Base-by-base conservation (phyloP, 2,329 filamentous ascomycete genomes). In the Aspergillus tubingensis region DNA sequence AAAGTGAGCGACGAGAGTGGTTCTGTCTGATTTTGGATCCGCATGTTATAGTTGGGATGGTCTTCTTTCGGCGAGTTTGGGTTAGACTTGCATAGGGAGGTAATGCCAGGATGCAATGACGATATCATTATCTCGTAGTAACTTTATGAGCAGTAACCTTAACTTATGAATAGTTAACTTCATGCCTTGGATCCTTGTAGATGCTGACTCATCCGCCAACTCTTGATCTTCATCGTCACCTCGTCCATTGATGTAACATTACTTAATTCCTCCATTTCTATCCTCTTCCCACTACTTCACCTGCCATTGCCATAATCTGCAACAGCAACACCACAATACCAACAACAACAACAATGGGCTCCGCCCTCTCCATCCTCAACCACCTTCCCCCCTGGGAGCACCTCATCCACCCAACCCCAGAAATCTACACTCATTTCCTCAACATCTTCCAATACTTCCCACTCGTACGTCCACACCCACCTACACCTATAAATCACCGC, bases 401-500 rank as follows among this genome's bases (percentile, higher is more conserved):
- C 36, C 74, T 80, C 65, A 71, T 75, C 48, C 74, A 70, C 15
- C 75, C 74, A 5, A 75, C 76, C 2, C 78, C 77, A n/a, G 66
- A 69, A 56, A 72, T 74, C n/a, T 80, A 79, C 60, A 62, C 68
- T 8, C 59, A 68, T 8, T 50, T 77, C 11, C 58, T 79, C 23
- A 71, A 68, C 25, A 61, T 74, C 43, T 80, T 80, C 64, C 77
- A 79, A 65, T 76, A 76, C 63, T 79, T 80, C 57, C 77, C 77
- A 10, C 19, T 77, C 23, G 79, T 80, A 69, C 71, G 76, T 70
- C 85, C 87, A 74, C 52, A 23, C 8, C 23, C 10, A n/a, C 8
- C 23, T 7, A n/a, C 32, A 5, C 32, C 10, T 11, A 36, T 36
- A 36, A 4, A 36, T 11, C 32, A 36, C 32, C 32, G 56, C 4